Percentiles rank a stretch among this genome's conserved stretches.
phyloP scores from a whole-genome alignment of 768 basidiomycete species.

The Chalciporus piperatus region DNA sequence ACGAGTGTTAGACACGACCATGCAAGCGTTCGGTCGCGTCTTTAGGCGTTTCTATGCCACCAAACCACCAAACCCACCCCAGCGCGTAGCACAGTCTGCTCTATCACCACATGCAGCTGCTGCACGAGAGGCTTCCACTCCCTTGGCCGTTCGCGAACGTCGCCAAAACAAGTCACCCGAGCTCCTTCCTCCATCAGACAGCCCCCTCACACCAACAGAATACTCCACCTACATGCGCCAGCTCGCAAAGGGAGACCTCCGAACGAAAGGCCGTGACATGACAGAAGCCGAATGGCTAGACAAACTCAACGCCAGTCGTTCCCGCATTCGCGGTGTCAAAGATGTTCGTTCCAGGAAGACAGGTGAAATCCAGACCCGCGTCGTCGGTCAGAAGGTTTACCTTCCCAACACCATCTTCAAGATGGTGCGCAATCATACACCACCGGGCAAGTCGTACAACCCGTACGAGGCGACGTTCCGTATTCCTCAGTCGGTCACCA shows the following conservation, averaged over 20 bases:
- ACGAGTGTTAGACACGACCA: too few species aligned
- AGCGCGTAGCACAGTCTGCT: conserved; percentile 59
- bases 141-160: conserved; percentile 69
- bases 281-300: conserved; percentile 61
- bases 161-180: conserved; percentile 51
- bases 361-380: conserved; percentile 44
- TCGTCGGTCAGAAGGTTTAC: conserved; percentile 82
- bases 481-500: conserved; percentile 84
- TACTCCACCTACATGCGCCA: conserved; percentile 58
- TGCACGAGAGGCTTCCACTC: conserved; percentile 69
- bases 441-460: conserved; percentile 77
- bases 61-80: conserved; percentile 21
- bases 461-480: conserved; percentile 95
- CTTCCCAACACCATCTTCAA: conserved; percentile 85
- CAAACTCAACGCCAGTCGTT: conserved; percentile 52
- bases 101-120: conserved; percentile 42
- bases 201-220: conserved; percentile 66
- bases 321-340: conserved; percentile 68
- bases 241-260: conserved; percentile 50
- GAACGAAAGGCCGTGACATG: conserved; percentile 34
- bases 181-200: conserved; percentile 32
- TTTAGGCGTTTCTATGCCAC: conserved; percentile 42
- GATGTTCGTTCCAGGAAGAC: conserved; percentile 35
- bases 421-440: conserved; percentile 81
- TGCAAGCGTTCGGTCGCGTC: conserved; percentile 32